These are phyloP conservation scores for Corynespora cassiicola DNA, from an alignment of 2,329 filamentous ascomycete genomes.

Conservation along the genomic window DNA sequence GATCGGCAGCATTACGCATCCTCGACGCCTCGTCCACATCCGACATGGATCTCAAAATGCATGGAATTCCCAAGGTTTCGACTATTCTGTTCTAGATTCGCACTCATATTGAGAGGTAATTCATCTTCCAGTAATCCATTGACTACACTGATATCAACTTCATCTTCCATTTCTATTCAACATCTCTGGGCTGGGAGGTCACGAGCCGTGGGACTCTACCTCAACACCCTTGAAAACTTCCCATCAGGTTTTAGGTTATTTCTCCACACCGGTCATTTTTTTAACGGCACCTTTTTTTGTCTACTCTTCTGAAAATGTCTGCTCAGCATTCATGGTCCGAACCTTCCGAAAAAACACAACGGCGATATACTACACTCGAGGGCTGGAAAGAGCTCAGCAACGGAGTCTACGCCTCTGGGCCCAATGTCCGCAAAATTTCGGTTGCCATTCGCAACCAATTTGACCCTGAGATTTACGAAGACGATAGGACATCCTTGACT, in stretches of 20 bases:
- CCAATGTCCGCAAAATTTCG: slow-evolving; percentile 9
- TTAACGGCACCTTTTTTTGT: background rate
- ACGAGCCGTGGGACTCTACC: no score
- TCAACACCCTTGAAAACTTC: background rate
- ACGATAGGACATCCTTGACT: slow-evolving; percentile 3
- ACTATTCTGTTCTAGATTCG: no score
- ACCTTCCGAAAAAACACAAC: slow-evolving; percentile 2
- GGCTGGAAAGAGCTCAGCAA: slow-evolving; percentile 19
- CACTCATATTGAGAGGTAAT: no score
- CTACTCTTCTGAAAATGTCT: background rate
- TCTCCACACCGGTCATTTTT: background rate
- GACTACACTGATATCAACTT: no score
- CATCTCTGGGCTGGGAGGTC: no score
- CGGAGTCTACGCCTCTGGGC: slow-evolving; percentile 16
- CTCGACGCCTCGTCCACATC: no score
- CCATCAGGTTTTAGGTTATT: background rate
- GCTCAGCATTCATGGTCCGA: background rate
- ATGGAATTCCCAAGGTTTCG: no score
- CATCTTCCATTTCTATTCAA: no score
- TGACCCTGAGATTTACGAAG: slow-evolving; percentile 12
- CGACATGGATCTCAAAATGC: no score
- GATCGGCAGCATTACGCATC: no score
- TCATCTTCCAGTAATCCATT: no score
- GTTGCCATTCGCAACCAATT: slow-evolving; percentile 13
- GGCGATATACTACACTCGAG: slow-evolving; percentile 24